These are phyloP conservation scores for Penicillium canariense DNA, from an alignment of 495 filamentous ascomycete genomes.

Conservation along the genomic window DNA sequence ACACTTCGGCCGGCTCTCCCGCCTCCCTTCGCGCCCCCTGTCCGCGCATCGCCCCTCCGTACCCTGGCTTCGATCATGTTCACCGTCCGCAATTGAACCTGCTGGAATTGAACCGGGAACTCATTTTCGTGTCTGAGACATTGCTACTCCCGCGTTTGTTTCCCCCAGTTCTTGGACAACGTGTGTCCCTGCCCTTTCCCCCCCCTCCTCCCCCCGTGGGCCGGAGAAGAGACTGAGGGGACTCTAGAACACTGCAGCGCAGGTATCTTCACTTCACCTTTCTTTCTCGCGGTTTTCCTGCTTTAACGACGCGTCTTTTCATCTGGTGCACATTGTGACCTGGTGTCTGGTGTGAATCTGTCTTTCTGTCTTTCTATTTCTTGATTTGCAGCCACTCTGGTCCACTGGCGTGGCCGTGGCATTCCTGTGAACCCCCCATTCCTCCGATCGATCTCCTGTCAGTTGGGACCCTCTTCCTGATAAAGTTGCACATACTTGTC, in stretches of 20 bases:
- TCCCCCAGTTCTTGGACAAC: constrained; percentile 18
- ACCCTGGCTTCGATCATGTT: constrained; percentile 69
- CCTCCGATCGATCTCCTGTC: constrained; percentile 62
- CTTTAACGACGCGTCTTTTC: constrained; percentile 40
- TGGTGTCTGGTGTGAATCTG: constrained; percentile 9
- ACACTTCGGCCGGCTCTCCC: constrained; percentile 19
- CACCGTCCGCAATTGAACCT: constrained; percentile 52
- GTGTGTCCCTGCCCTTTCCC: constrained; percentile 6
- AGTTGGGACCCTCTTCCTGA: constrained; percentile 13
- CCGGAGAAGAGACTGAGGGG: constrained; percentile 14
- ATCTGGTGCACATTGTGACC: constrained; percentile 36
- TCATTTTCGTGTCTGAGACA: constrained; percentile 55
- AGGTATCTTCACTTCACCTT: constrained; percentile 37
- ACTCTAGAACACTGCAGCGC: constrained; percentile 27
- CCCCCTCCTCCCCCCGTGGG: constrained; percentile 13
- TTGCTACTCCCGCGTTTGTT: constrained; percentile 56
- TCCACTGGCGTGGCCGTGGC: constrained; percentile 4
- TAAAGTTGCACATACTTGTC: constrained; percentile 19
- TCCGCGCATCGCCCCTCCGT: constrained; percentile 52
- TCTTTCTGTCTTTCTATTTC: background rate
- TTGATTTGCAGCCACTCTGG: constrained; percentile 20
- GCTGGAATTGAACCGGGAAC: constrained; percentile 39
- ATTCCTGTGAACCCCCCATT: constrained; percentile 26
- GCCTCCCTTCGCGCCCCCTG: constrained; percentile 50
- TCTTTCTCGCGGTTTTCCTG: constrained; percentile 12